phyloP scores from a whole-genome alignment of 495 filamentous ascomycete species.

The Penicillium manginii region DNA sequence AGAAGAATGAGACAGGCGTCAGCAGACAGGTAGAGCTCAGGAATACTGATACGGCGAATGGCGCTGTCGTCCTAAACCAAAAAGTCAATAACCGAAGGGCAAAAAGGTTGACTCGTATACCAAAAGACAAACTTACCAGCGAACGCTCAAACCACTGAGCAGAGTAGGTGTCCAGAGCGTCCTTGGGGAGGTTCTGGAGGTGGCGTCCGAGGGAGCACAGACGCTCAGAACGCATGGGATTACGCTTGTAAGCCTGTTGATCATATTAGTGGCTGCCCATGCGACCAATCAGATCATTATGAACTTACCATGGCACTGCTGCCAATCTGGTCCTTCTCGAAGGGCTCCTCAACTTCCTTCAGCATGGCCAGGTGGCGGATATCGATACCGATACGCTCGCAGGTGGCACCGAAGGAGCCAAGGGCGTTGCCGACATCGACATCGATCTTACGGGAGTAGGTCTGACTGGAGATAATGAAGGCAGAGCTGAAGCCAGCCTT shows the following conservation, averaged over 20 bases:
- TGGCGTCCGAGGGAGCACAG: conserved; percentile 78
- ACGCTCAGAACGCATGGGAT: conserved; percentile 88
- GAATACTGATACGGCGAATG: conserved; percentile 72
- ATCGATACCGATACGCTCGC: conserved; percentile 72
- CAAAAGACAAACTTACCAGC: conserved; percentile 45
- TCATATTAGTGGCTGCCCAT: conserved; percentile 23
- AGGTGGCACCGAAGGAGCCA: conserved; percentile 80
- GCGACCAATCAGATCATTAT: background rate
- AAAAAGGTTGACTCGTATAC: background rate
- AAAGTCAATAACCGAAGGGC: conserved; percentile 9
- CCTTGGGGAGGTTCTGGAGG: conserved; percentile 63
- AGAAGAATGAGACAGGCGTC: conserved; percentile 80
- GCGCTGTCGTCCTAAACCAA: conserved; percentile 56
- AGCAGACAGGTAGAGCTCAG: conserved; percentile 79
- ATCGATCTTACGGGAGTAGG: conserved; percentile 86
- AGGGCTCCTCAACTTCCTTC: conserved; percentile 92
- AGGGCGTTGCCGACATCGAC: conserved; percentile 79
- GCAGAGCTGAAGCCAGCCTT: conserved; percentile 80
- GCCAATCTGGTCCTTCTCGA: conserved; percentile 68
- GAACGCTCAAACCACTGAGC: conserved; percentile 81
- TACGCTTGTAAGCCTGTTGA: conserved; percentile 80
- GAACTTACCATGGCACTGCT: conserved; percentile 54
- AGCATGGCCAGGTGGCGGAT: conserved; percentile 77
- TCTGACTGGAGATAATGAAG: conserved; percentile 78
- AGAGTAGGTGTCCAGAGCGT: conserved; percentile 76